These are phyloP conservation scores for Ophidiomyces ophidiicola DNA, from an alignment of 2,329 filamentous ascomycete species.

Conservation along the genomic window DNA sequence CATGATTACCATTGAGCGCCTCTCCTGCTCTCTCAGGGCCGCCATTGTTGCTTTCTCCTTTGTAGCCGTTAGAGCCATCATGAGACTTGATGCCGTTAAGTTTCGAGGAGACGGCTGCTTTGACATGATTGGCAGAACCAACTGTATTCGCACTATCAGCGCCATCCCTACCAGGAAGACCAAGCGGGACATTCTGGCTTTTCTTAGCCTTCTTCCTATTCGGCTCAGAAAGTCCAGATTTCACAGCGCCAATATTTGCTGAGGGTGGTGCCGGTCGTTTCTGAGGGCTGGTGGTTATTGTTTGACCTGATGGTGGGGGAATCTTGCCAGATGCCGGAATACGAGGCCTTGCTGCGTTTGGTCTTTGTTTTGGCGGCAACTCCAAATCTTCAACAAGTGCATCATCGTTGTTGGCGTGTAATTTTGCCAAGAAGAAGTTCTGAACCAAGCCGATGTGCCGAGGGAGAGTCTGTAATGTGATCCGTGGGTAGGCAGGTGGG, in stretches of 20 bases:
- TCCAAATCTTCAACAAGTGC: constrained; percentile 90
- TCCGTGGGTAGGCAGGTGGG: constrained; percentile 60
- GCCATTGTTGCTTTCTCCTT: constrained; percentile 1
- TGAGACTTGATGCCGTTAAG: constrained; percentile 3
- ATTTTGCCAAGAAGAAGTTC: constrained; percentile 80
- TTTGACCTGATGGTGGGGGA: constrained; percentile 19
- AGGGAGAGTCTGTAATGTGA: constrained; percentile 66
- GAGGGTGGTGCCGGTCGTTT: constrained; percentile 14
- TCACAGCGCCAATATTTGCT: constrained; percentile 15
- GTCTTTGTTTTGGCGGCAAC: constrained; percentile 76
- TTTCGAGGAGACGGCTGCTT: constrained; percentile 3
- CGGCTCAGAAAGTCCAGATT: constrained; percentile 24
- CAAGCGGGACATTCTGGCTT: constrained; percentile 24
- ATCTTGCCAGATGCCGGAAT: constrained; percentile 38
- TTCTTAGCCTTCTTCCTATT: constrained; percentile 35
- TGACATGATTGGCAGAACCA: constrained; percentile 1
- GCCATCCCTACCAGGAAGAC: constrained; percentile 23
- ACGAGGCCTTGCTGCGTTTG: constrained; percentile 32
- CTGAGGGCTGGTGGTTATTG: constrained; percentile 11
- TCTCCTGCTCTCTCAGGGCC: not conserved
- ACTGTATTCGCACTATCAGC: not conserved
- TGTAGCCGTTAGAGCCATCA: not conserved
- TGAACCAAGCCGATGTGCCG: constrained; percentile 77
- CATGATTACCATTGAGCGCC: not conserved
- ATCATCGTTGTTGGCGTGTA: constrained; percentile 71